A percentile compares a stretch with the other conserved stretches of the same genome.
These are phyloP conservation scores for Cryptococcus sp. DNA, from an alignment of 1,284 basidiomycete species.

Conservation along the genomic window DNA sequence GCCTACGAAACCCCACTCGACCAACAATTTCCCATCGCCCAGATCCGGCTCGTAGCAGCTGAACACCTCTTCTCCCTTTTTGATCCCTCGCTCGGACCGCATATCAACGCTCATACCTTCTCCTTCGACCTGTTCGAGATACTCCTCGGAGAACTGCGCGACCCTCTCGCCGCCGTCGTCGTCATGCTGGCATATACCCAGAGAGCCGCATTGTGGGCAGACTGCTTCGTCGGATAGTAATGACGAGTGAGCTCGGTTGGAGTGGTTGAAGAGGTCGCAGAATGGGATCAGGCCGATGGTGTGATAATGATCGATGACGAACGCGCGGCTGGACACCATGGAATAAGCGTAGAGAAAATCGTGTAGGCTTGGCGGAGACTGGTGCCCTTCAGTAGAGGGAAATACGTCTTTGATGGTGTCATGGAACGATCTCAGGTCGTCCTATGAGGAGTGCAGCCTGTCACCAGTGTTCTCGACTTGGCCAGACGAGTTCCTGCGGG, in stretches of 20 bases:
- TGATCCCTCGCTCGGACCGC: constrained; percentile 29
- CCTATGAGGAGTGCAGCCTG: constrained; percentile 13
- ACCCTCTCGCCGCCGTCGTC: constrained; percentile 21
- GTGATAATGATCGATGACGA: constrained; percentile 81
- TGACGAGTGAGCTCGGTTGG: constrained; percentile 20
- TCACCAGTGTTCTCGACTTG: background rate
- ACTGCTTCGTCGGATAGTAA: constrained; percentile 75
- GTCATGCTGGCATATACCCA: constrained; percentile 74
- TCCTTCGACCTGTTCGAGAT: constrained; percentile 10
- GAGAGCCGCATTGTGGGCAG: constrained; percentile 75
- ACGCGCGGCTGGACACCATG: constrained; percentile 81
- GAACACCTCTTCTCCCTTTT: constrained; percentile 67
- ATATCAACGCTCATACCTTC: constrained; percentile 42
- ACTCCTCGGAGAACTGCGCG: constrained; percentile 19
- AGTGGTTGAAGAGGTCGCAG: constrained; percentile 87
- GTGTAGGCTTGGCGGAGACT: constrained; percentile 47
- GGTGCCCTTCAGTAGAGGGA: constrained; percentile 19
- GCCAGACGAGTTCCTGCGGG: background rate
- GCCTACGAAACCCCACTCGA: constrained; percentile 67
- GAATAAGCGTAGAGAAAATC: constrained; percentile 72
- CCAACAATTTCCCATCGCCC: constrained; percentile 66
- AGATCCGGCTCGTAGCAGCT: constrained; percentile 77
- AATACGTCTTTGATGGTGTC: constrained; percentile 14
- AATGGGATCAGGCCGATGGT: constrained; percentile 82
- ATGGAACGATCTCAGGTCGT: constrained; percentile 29